These are phyloP conservation scores for Sphagnurus paluster DNA, from an alignment of 1,284 basidiomycete species.

Conservation along the genomic window DNA sequence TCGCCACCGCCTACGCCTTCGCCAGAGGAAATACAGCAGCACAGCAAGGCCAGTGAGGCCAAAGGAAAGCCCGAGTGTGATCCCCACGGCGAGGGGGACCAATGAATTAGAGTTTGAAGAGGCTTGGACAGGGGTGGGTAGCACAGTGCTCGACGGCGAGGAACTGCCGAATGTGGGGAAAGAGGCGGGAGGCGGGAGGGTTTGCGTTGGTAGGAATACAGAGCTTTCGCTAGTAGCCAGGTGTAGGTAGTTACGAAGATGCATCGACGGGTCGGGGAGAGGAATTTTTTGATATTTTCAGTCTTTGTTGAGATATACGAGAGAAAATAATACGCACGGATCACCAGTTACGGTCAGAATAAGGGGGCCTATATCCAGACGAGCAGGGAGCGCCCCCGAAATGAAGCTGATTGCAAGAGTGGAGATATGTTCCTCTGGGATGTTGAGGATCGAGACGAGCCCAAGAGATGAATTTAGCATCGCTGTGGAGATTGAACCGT, in stretches of 20 bases:
- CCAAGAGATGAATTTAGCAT: constrained; percentile 35
- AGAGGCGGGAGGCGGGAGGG: constrained; percentile 37
- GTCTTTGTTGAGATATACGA: too few species aligned
- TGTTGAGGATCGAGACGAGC: constrained; percentile 35
- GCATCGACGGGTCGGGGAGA: too few species aligned
- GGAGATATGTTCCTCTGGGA: constrained; percentile 39
- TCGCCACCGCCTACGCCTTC: constrained; percentile 26
- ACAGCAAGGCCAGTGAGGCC: constrained; percentile 35
- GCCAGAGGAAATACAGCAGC: constrained; percentile 32
- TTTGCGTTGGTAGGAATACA: constrained; percentile 40
- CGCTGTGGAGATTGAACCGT: constrained; percentile 30
- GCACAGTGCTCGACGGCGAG: constrained; percentile 12
- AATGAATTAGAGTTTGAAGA: constrained; percentile 21
- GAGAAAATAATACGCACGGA: constrained; percentile 33
- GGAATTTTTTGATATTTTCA: too few species aligned
- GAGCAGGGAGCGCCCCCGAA: constrained; percentile 25
- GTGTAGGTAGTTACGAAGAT: background rate
- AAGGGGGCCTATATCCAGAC: constrained; percentile 43
- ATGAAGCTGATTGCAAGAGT: constrained; percentile 45
- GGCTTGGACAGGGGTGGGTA: constrained; percentile 14
- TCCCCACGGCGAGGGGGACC: constrained; percentile 36
- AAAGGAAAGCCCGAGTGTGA: constrained; percentile 40
- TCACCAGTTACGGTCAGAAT: constrained; percentile 38
- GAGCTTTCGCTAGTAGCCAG: constrained; percentile 35
- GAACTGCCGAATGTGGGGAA: constrained; percentile 21